Percentiles rank a stretch among this genome's conserved stretches.
Conservation (phyloP, 345 rosid genomes). For the Murraya koenigii region DNA sequence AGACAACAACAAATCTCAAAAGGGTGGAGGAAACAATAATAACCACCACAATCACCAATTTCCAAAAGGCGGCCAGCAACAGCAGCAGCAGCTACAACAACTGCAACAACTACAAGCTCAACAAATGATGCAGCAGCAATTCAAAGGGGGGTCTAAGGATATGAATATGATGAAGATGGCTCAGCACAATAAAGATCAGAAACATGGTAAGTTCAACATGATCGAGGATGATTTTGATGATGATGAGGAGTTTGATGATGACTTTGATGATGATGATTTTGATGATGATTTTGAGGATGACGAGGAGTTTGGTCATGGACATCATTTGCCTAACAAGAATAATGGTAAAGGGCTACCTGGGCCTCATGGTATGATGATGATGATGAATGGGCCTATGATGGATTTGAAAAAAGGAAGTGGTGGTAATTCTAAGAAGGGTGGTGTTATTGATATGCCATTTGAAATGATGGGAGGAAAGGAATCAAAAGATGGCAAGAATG, state of each 20-base stretch:
- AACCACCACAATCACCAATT: not conserved
- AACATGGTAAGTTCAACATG: slow-evolving; percentile 62
- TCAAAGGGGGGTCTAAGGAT: slow-evolving; percentile 53
- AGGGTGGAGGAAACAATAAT: slow-evolving; percentile 31
- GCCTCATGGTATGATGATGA: slow-evolving; percentile 41
- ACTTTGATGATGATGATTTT: slow-evolving; percentile 32
- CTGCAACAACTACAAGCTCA: slow-evolving; percentile 28
- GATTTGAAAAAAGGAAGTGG: slow-evolving; percentile 29
- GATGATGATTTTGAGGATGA: slow-evolving; percentile 44
- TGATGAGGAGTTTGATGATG: slow-evolving; percentile 24
- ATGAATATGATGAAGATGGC: slow-evolving; percentile 23
- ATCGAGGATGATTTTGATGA: slow-evolving; percentile 51
- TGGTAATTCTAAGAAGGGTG: slow-evolving; percentile 38
- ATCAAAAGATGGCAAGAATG: slow-evolving; percentile 19
- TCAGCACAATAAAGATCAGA: slow-evolving; percentile 53
- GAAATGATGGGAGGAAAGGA: slow-evolving; percentile 40
- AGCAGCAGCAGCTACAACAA: slow-evolving; percentile 30
- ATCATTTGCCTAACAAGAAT: slow-evolving; percentile 43
- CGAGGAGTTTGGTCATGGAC: slow-evolving; percentile 46
- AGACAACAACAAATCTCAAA: slow-evolving; percentile 51
- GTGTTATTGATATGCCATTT: slow-evolving; percentile 52
- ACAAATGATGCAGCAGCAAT: slow-evolving; percentile 35
- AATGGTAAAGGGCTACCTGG: slow-evolving; percentile 25
- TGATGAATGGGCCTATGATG: slow-evolving; percentile 43
- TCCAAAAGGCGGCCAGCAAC: slow-evolving; percentile 36